Percentiles rank a stretch among this genome's conserved stretches.
Evolutionary conservation across 2,329 filamentous ascomycete species (phyloP).

Genomic region (Fusarium devonianum): DNA sequence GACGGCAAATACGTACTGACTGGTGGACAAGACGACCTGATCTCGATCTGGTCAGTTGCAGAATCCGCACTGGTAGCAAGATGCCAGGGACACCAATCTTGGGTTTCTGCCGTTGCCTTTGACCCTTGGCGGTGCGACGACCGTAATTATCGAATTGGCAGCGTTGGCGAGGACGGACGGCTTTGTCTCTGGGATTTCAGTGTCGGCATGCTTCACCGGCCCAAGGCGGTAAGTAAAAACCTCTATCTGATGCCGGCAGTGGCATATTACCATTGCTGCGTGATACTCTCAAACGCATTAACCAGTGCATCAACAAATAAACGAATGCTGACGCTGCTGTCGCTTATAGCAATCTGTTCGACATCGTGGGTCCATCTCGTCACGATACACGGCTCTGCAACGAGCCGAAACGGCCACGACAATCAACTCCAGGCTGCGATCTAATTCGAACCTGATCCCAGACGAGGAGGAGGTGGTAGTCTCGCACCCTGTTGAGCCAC

Average conservation of each 20-base stretch:
- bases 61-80: slow-evolving; percentile 87
- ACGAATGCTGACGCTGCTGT: slow-evolving; percentile 21
- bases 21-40: slow-evolving; percentile 92
- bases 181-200: slow-evolving; percentile 97
- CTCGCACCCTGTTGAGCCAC: slow-evolving; percentile 84
- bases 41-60: slow-evolving; percentile 92
- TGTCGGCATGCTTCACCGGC: slow-evolving; percentile 92
- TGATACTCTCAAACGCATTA: background rate
- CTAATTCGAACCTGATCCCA: slow-evolving; percentile 71
- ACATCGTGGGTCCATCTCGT: slow-evolving; percentile 63
- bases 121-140: slow-evolving; percentile 98
- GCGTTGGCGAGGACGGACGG: slow-evolving; percentile 91
- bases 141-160: slow-evolving; percentile 93
- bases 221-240: slow-evolving; percentile 73
- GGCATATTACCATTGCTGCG: background rate
- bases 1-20: slow-evolving; percentile 96
- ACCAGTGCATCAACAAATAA: background rate
- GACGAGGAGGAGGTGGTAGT: slow-evolving; percentile 65
- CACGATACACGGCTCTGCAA: slow-evolving; percentile 55
- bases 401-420: slow-evolving; percentile 70
- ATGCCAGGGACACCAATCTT: slow-evolving; percentile 94
- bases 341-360: slow-evolving; percentile 35
- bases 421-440: slow-evolving; percentile 66
- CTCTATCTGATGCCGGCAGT: background rate
- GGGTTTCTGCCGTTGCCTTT: slow-evolving; percentile 92